Evolutionary conservation across 2,329 filamentous ascomycete genomes (phyloP).

Genomic region (Colletotrichum filicis): DNA sequence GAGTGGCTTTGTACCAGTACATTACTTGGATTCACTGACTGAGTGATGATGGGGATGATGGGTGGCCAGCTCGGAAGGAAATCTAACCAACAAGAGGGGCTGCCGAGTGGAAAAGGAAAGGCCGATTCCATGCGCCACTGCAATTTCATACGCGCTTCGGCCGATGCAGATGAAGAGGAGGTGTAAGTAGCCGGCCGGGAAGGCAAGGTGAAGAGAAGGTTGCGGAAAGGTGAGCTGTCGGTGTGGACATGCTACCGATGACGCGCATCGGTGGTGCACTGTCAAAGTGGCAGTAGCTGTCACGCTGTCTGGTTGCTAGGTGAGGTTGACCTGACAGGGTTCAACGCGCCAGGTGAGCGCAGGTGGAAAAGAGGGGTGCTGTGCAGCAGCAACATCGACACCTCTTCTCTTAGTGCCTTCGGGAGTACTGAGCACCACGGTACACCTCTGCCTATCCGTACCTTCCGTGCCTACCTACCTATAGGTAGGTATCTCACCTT

Average conservation of each 20-base stretch:
- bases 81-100: background rate
- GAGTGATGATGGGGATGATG: no score
- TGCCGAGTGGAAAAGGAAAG: background rate
- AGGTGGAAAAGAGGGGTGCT: constrained; percentile 30
- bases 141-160: constrained; percentile 7
- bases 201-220: background rate
- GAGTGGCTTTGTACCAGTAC: constrained; percentile 7
- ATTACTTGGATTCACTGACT: background rate
- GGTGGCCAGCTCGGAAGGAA: background rate
- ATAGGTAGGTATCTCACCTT: no score
- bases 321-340: constrained; percentile 26
- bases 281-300: constrained; percentile 2
- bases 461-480: no score
- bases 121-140: constrained; percentile 4
- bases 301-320: constrained; percentile 1
- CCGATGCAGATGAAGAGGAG: background rate
- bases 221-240: constrained; percentile 3
- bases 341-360: constrained; percentile 28
- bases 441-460: no score
- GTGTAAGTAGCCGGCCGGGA: background rate
- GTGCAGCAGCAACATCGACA: background rate
- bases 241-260: constrained; percentile 3
- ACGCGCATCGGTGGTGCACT: constrained; percentile 14
- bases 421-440: no score
- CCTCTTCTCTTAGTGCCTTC: background rate